A percentile compares a stretch with the other conserved stretches of the same genome.
Evolutionary conservation across 2,329 filamentous ascomycete species (phyloP).

Genomic region (Alternaria angustiovoidea): DNA sequence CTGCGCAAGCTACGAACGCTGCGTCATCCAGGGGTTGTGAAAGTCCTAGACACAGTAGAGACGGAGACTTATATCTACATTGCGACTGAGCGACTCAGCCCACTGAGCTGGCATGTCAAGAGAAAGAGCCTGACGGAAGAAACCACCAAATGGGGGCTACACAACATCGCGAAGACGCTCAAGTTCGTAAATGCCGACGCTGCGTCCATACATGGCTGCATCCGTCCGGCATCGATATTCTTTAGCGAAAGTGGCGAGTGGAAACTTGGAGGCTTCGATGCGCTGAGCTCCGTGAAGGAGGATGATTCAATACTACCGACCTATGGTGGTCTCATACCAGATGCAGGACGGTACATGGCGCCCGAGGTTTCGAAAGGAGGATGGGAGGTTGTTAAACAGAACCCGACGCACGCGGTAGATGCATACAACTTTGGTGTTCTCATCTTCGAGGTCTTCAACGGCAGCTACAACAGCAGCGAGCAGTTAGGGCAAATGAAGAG

Average conservation of each 20-base stretch:
- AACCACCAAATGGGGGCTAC: slow-evolving; percentile 95
- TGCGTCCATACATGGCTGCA: slow-evolving; percentile 85
- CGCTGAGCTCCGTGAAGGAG: slow-evolving; percentile 93
- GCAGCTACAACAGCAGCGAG: slow-evolving; percentile 76
- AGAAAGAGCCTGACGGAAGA: slow-evolving; percentile 87
- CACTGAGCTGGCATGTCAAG: slow-evolving; percentile 88
- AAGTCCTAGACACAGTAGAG: slow-evolving; percentile 94
- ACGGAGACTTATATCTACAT: slow-evolving; percentile 96
- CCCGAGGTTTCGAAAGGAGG: slow-evolving; percentile 86
- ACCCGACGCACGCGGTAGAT: slow-evolving; percentile 82
- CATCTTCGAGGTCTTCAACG: slow-evolving; percentile 92
- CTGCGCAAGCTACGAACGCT: slow-evolving; percentile 92
- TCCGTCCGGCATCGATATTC: slow-evolving; percentile 87
- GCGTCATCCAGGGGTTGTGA: slow-evolving; percentile 92
- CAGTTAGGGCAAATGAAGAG: slow-evolving; percentile 86
- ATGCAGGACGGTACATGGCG: slow-evolving; percentile 82
- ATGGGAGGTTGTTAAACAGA: slow-evolving; percentile 90
- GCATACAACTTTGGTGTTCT: slow-evolving; percentile 86
- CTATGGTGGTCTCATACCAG: slow-evolving; percentile 86
- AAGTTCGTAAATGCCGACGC: slow-evolving; percentile 98
- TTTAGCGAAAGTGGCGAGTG: slow-evolving; percentile 97
- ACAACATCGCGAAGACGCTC: slow-evolving; percentile 87
- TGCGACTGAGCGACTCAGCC: slow-evolving; percentile 87
- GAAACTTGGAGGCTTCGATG: slow-evolving; percentile 94
- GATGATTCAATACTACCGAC: slow-evolving; percentile 93